Conservation (phyloP, 371 early-diverging fungal species). For the Syncephalastrum sp. region DNA sequence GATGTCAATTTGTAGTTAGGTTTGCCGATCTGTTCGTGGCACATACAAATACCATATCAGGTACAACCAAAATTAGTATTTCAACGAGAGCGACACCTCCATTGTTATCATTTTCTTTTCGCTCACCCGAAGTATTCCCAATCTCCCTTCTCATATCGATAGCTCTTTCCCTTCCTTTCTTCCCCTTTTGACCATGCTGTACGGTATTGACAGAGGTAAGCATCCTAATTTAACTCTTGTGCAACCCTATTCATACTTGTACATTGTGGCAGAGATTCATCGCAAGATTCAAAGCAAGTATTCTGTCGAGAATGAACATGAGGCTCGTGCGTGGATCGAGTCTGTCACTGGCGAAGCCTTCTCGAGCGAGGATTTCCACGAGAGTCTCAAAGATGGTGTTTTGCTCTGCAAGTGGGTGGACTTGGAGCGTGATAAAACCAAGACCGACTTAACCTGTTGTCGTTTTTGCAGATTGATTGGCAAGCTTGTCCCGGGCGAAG, state of each 20-base stretch:
- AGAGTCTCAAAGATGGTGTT: constrained; percentile 79
- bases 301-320: constrained; percentile 52
- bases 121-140: neutral
- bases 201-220: constrained; percentile 24
- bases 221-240: neutral
- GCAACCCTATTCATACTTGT: neutral
- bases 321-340: constrained; percentile 71
- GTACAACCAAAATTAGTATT: too few species aligned
- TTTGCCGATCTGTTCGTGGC: too few species aligned
- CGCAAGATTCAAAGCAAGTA: constrained; percentile 60
- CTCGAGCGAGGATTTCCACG: constrained; percentile 57
- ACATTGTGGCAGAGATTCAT: constrained; percentile 44
- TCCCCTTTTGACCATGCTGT: constrained; percentile 10
- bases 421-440: neutral
- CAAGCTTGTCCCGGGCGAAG: constrained; percentile 53
- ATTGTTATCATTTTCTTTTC: too few species aligned
- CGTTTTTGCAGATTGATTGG: constrained; percentile 51
- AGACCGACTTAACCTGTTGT: neutral
- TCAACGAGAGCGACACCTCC: too few species aligned
- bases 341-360: constrained; percentile 52
- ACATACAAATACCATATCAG: too few species aligned
- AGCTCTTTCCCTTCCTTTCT: neutral
- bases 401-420: constrained; percentile 74
- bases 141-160: neutral
- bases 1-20: too few species aligned